Evolutionary conservation across 2,329 filamentous ascomycete genomes (phyloP).

Genomic region (Pseudogymnoascus sp.): DNA sequence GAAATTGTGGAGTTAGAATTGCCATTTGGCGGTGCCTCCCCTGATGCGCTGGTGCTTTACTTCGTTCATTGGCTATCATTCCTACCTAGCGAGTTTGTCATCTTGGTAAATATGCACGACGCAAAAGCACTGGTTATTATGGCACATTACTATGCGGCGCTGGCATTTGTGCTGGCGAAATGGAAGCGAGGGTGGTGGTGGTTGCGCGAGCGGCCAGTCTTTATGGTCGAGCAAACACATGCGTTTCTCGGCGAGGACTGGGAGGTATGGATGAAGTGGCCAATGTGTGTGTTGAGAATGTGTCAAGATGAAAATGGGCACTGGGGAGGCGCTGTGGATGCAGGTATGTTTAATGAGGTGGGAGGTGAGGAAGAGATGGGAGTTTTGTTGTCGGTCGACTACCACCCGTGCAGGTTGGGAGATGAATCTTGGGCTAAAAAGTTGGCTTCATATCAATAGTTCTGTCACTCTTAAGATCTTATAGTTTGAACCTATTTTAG

Average conservation of each 20-base stretch:
- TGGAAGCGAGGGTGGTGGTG: conserved; percentile 17
- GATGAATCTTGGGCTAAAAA: not conserved
- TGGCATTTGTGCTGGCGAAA: conserved; percentile 14
- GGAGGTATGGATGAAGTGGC: conserved; percentile 19
- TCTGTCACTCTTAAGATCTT: not conserved
- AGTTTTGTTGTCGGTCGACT: not conserved
- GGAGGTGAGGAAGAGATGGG: not conserved
- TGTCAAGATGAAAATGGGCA: not conserved
- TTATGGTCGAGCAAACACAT: conserved; percentile 18
- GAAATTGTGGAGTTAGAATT: not conserved
- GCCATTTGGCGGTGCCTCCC: not conserved
- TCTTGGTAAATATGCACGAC: conserved; percentile 14
- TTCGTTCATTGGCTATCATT: conserved; percentile 19
- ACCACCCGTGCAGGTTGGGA: conserved; percentile 1
- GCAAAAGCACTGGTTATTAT: conserved; percentile 16
- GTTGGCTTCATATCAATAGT: not conserved
- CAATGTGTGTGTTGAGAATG: not conserved
- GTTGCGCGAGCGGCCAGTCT: conserved; percentile 18
- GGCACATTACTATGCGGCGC: conserved; percentile 18
- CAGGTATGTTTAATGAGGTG: not conserved
- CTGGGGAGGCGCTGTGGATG: not conserved
- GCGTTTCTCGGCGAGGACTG: conserved; percentile 15
- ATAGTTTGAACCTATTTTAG: not conserved
- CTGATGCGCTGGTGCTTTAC: conserved; percentile 16
- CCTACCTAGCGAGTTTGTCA: conserved; percentile 16